A percentile compares a stretch with the other conserved stretches of the same genome.
phyloP scores from a whole-genome alignment of 768 basidiomycete species.

The Mycena metata region DNA sequence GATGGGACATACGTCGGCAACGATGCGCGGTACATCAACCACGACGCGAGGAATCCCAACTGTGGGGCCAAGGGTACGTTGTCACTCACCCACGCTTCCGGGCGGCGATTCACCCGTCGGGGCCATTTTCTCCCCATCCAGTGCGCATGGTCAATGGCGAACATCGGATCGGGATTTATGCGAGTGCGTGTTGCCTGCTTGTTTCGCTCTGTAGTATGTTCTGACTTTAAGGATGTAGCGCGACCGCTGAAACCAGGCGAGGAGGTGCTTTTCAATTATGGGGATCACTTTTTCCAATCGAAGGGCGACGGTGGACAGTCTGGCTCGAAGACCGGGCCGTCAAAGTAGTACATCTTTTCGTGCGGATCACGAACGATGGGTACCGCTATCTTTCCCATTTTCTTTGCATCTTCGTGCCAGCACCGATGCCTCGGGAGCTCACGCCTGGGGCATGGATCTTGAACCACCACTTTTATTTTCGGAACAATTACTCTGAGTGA shows the following conservation, averaged over 20 bases:
- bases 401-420: no score
- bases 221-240: constrained; percentile 46
- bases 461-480: no score
- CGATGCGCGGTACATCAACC: constrained; percentile 78
- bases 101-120: neutral
- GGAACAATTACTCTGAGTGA: no score
- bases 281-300: constrained; percentile 58
- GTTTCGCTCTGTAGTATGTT: neutral
- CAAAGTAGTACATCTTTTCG: no score
- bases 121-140: constrained; percentile 38
- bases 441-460: no score
- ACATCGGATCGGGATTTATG: constrained; percentile 74
- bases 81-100: constrained; percentile 11
- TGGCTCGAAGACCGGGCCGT: no score
- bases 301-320: neutral
- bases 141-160: constrained; percentile 75
- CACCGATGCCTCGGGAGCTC: no score
- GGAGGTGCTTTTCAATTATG: constrained; percentile 73
- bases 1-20: constrained; percentile 73
- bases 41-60: constrained; percentile 58
- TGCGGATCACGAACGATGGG: no score
- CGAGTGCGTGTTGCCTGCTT: constrained; percentile 55
- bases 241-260: constrained; percentile 55
- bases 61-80: constrained; percentile 60
- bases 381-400: no score